Conservation (phyloP, 495 filamentous ascomycete species). For the Achaetomiella virescens region DNA sequence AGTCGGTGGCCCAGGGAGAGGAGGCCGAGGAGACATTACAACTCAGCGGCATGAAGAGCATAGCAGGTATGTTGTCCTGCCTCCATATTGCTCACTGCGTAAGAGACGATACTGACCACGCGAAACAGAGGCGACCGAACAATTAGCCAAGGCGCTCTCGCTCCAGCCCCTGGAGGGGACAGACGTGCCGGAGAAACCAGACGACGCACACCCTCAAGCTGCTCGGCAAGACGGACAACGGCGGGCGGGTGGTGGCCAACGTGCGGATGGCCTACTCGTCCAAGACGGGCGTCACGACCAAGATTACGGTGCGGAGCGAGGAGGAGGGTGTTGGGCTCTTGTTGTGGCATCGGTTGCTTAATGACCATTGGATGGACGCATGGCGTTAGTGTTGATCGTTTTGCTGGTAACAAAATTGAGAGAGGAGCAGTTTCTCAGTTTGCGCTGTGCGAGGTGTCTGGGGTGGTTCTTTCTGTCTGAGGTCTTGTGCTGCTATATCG, state of each 20-base stretch:
- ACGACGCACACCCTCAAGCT: conserved; percentile 93
- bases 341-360: conserved; percentile 82
- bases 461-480: conserved; percentile 1
- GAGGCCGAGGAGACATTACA: conserved; percentile 90
- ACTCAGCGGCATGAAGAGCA: conserved; percentile 82
- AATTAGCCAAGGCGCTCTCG: conserved; percentile 77
- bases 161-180: conserved; percentile 92
- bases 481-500: neutral
- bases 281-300: conserved; percentile 89
- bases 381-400: conserved; percentile 18
- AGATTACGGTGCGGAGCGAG: conserved; percentile 84
- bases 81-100: neutral
- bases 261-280: conserved; percentile 90
- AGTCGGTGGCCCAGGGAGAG: conserved; percentile 77
- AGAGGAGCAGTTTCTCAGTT: conserved; percentile 5
- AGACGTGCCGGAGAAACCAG: conserved; percentile 76
- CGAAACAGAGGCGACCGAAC: conserved; percentile 82
- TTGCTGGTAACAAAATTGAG: conserved; percentile 10
- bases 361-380: conserved; percentile 25
- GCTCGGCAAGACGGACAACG: conserved; percentile 89
- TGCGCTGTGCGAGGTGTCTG: neutral
- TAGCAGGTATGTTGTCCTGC: conserved; percentile 62
- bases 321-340: conserved; percentile 81
- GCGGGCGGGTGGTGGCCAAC: conserved; percentile 79
- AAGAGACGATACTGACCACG: conserved; percentile 31